These are phyloP conservation scores for Phialophora chinensis DNA, from an alignment of 2,329 filamentous ascomycete genomes.

Conservation along the genomic window DNA sequence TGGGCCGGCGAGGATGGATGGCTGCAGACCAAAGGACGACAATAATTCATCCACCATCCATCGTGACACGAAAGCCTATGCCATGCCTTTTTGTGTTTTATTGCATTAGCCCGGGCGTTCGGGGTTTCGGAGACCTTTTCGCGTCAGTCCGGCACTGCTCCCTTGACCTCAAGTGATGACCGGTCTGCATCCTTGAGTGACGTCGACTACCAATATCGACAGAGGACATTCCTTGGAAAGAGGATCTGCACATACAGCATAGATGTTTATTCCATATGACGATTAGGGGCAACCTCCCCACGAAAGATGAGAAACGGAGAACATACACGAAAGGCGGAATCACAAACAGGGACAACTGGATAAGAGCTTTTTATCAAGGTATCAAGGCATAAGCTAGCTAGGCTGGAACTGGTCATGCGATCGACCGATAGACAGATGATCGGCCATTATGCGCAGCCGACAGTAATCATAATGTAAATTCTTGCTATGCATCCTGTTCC, in stretches of 20 bases:
- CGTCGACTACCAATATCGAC: conserved; percentile 15
- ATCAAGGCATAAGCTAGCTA: conserved; percentile 24
- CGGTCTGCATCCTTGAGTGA: conserved; percentile 8
- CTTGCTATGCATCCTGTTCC: background rate
- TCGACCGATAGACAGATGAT: conserved; percentile 17
- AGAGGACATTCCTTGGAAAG: conserved; percentile 19
- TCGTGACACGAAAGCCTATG: conserved; percentile 8
- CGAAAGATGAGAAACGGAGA: conserved; percentile 29
- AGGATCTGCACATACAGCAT: conserved; percentile 28
- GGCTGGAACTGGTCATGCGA: conserved; percentile 9
- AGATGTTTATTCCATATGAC: conserved; percentile 26
- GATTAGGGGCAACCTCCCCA: conserved; percentile 22
- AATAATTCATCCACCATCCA: conserved; percentile 24
- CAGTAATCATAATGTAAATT: conserved; percentile 28
- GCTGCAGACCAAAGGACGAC: conserved; percentile 38
- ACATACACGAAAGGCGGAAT: conserved; percentile 26
- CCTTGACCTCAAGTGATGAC: conserved; percentile 20
- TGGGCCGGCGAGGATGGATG: conserved; percentile 38
- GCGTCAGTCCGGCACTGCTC: conserved; percentile 28
- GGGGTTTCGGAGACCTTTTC: conserved; percentile 27
- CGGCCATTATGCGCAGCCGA: conserved; percentile 18
- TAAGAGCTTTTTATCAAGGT: conserved; percentile 27
- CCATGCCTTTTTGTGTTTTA: background rate
- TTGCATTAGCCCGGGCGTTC: conserved; percentile 34
- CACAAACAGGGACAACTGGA: conserved; percentile 29